Evolutionary conservation across 176 grass and related monocot genomes (phyloP).

Genomic region (Phyllostachys edulis): DNA sequence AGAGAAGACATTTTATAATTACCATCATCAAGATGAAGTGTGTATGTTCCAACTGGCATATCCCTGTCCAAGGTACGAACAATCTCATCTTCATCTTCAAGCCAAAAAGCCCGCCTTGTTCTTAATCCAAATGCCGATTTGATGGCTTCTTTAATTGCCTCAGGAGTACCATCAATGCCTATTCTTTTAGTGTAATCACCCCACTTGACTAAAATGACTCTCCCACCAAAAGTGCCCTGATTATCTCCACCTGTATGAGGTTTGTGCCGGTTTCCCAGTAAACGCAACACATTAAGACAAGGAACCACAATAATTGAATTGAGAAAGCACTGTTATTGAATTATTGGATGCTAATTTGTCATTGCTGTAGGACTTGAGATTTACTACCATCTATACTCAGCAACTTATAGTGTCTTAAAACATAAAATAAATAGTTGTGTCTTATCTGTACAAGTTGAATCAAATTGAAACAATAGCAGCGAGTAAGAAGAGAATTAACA

Average conservation of each 20-base stretch:
- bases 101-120: conserved; percentile 95
- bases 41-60: conserved; percentile 84
- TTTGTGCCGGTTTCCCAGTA: conserved; percentile 8
- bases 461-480: background rate
- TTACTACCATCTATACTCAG: background rate
- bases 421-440: background rate
- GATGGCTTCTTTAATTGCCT: conserved; percentile 95
- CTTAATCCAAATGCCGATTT: conserved; percentile 90
- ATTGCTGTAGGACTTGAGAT: background rate
- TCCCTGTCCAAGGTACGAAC: conserved; percentile 84
- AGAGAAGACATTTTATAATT: conserved; percentile 31
- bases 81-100: conserved; percentile 93
- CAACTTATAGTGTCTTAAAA: conserved; percentile 8
- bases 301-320: background rate
- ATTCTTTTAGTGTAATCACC: conserved; percentile 89
- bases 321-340: conserved; percentile 1
- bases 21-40: conserved; percentile 94
- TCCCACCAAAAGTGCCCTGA: conserved; percentile 61
- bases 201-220: conserved; percentile 94
- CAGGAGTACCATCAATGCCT: conserved; percentile 84
- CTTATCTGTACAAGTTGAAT: background rate
- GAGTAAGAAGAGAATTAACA: background rate
- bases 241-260: conserved; percentile 68
- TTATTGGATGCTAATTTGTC: background rate
- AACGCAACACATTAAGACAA: conserved; percentile 24